Conservation (phyloP, 2,329 filamentous ascomycete genomes). For the Cercospora janseana region DNA sequence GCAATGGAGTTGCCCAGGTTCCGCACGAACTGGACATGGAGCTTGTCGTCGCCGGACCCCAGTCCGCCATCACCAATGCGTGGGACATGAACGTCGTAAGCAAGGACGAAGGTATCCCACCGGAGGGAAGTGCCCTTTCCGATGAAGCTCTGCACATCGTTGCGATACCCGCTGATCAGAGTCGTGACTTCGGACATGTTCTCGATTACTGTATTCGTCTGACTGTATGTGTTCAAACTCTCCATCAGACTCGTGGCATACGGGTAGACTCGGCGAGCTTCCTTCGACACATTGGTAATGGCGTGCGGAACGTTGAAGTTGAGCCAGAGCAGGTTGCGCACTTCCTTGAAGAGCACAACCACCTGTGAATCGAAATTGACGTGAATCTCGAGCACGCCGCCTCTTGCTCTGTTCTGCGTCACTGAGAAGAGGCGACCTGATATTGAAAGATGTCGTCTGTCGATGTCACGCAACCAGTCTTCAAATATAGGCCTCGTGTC, state of each 20-base stretch:
- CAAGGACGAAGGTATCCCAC: slow-evolving; percentile 98
- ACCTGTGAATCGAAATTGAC: slow-evolving; percentile 98
- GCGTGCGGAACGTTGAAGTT: slow-evolving; percentile 92
- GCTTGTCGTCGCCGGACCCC: slow-evolving; percentile 32
- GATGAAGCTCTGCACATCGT: slow-evolving; percentile 81
- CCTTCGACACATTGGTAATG: slow-evolving; percentile 93
- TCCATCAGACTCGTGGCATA: slow-evolving; percentile 99
- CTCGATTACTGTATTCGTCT: slow-evolving; percentile 79
- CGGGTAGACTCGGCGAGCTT: slow-evolving; percentile 97
- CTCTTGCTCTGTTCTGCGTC: slow-evolving; percentile 80
- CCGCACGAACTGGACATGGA: slow-evolving; percentile 90
- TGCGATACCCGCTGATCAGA: slow-evolving; percentile 84
- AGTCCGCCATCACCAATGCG: slow-evolving; percentile 47
- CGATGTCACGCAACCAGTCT: slow-evolving; percentile 89
- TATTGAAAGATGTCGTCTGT: slow-evolving; percentile 84
- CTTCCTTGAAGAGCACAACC: slow-evolving; percentile 97
- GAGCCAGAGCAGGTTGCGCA: slow-evolving; percentile 91
- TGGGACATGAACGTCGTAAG: slow-evolving; percentile 84
- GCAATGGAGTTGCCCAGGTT: slow-evolving; percentile 88
- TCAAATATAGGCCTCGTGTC: slow-evolving; percentile 93
- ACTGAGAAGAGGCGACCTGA: slow-evolving; percentile 90
- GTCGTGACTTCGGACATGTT: slow-evolving; percentile 85
- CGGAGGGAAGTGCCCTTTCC: slow-evolving; percentile 83
- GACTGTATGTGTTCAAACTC: slow-evolving; percentile 88
- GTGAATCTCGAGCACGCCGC: slow-evolving; percentile 79